Evolutionary conservation across 1,284 basidiomycete genomes (phyloP).

Genomic region (Polyporus tsugae): DNA sequence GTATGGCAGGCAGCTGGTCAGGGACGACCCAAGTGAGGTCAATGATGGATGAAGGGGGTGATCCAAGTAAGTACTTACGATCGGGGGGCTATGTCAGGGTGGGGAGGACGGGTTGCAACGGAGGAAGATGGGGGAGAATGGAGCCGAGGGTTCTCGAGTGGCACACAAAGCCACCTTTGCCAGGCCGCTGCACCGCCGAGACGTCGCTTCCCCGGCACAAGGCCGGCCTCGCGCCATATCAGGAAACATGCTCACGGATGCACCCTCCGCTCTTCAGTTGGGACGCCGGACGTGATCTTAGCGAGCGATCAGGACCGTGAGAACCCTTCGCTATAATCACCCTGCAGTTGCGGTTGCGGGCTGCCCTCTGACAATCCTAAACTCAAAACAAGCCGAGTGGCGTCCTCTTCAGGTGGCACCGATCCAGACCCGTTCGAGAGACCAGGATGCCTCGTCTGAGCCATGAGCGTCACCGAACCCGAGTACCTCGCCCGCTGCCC

Average conservation of each 20-base stretch:
- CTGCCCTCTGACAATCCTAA: too few species aligned
- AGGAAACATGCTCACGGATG: neutral
- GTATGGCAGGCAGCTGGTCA: neutral
- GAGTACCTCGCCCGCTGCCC: too few species aligned
- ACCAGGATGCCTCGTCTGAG: neutral
- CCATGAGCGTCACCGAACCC: too few species aligned
- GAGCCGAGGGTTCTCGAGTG: neutral
- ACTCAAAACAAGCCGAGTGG: neutral
- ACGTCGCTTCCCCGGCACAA: neutral
- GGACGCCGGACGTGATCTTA: slow-evolving; percentile 2
- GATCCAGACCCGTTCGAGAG: neutral
- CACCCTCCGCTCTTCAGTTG: neutral
- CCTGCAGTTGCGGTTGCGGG: too few species aligned
- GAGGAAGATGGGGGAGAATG: too few species aligned
- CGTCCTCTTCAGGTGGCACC: neutral
- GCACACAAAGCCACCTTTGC: neutral
- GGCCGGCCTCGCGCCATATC: neutral
- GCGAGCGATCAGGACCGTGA: neutral
- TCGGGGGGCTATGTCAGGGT: neutral
- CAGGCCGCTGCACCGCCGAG: neutral
- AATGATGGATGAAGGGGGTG: neutral
- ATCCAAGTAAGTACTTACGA: neutral
- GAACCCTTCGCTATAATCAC: slow-evolving; percentile 12
- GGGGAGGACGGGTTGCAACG: neutral
- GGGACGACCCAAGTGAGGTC: neutral